phyloP scores from a whole-genome alignment of 2,329 filamentous ascomycete genomes.

The Dothideomycetes sp. region DNA sequence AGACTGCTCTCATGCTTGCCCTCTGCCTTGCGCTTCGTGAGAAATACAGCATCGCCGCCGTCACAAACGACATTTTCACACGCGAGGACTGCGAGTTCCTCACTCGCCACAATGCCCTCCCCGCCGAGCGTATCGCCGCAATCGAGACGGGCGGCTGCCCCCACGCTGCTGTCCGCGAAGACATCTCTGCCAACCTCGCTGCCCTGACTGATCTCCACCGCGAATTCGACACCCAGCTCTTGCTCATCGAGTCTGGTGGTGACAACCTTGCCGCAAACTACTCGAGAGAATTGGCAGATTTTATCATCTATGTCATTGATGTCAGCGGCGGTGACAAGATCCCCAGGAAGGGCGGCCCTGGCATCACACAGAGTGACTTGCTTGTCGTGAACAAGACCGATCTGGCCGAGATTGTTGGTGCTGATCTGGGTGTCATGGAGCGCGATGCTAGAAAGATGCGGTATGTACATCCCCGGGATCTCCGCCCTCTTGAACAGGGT shows the following conservation, averaged over 20 bases:
- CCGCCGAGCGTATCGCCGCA: constrained; percentile 73
- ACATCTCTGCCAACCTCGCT: constrained; percentile 87
- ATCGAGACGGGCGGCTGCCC: constrained; percentile 98
- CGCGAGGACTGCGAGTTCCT: constrained; percentile 96
- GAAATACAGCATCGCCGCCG: constrained; percentile 77
- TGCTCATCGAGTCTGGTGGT: constrained; percentile 90
- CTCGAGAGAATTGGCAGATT: constrained; percentile 86
- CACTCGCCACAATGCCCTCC: constrained; percentile 72
- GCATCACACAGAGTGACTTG: constrained; percentile 92
- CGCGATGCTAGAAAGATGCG: constrained; percentile 81
- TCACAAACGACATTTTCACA: constrained; percentile 99
- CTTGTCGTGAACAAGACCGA: constrained; percentile 97
- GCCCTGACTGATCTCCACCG: constrained; percentile 81
- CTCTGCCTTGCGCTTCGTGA: constrained; percentile 77
- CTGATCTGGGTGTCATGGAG: constrained; percentile 89
- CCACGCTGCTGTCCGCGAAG: constrained; percentile 92
- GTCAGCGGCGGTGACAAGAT: constrained; percentile 95
- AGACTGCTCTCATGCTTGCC: constrained; percentile 92
- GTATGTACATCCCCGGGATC: constrained; percentile 12
- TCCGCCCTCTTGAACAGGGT: not conserved
- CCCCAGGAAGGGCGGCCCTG: constrained; percentile 86
- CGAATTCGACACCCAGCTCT: constrained; percentile 67
- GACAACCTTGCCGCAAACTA: constrained; percentile 98
- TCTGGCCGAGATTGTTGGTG: constrained; percentile 78
- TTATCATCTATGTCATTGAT: constrained; percentile 97